Evolutionary conservation across 805 yeast species (phyloP).

Genomic region (Nakazawaea pomicola): DNA sequence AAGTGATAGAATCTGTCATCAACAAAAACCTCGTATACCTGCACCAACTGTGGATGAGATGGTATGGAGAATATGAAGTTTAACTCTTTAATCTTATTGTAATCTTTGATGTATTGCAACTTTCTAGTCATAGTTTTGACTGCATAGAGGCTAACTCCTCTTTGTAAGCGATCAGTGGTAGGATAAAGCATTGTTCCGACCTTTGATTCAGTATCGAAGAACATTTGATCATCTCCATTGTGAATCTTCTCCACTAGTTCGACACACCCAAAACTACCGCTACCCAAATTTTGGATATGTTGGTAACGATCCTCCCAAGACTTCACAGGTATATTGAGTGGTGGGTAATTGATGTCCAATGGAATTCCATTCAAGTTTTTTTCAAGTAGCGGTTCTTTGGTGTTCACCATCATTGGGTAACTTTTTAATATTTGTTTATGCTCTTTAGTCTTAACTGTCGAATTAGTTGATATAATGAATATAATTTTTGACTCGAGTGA

Average conservation of each 20-base stretch:
- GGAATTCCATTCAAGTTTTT: constrained; percentile 20
- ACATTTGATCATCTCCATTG: constrained; percentile 15
- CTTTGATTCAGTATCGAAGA: neutral
- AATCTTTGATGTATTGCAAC: constrained; percentile 47
- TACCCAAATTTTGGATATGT: constrained; percentile 52
- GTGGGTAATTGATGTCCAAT: constrained; percentile 33
- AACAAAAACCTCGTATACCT: constrained; percentile 72
- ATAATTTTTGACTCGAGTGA: too few relatives aligned
- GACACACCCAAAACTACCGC: constrained; percentile 75
- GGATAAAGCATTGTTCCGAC: constrained; percentile 46
- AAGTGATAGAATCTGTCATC: constrained; percentile 56
- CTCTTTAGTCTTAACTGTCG: too few relatives aligned
- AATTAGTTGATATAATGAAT: too few relatives aligned
- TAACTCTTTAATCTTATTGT: constrained; percentile 59
- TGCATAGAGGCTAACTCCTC: neutral
- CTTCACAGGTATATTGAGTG: constrained; percentile 38
- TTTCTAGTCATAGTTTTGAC: constrained; percentile 64
- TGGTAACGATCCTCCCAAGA: constrained; percentile 40
- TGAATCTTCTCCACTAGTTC: constrained; percentile 47
- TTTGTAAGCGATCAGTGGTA: neutral
- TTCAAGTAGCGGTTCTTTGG: too few relatives aligned
- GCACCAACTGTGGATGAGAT: constrained; percentile 67
- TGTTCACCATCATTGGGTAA: too few relatives aligned
- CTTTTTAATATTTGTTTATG: too few relatives aligned
- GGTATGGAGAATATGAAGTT: constrained; percentile 63